Base-by-base conservation (phyloP, 371 early-diverging fungal genomes). In the Rhizomucor miehei region DNA sequence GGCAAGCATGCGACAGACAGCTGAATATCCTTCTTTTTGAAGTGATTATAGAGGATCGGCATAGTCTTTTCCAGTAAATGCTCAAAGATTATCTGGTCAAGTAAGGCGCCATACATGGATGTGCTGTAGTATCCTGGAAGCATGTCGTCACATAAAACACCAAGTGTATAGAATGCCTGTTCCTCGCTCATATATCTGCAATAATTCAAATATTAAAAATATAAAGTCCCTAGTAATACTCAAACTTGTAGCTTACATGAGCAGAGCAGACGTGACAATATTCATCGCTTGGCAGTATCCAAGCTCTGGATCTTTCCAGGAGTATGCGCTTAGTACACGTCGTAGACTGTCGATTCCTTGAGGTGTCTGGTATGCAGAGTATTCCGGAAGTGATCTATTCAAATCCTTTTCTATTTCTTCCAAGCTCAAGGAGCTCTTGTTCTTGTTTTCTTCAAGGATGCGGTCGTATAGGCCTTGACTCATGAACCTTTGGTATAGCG, bases 201-300 rank as follows among this genome's bases (percentile, higher is more conserved):
- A n/a, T n/a, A n/a, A n/a, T n/a, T n/a, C n/a, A n/a, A n/a, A n/a
- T n/a, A n/a, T n/a, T n/a, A n/a, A n/a, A n/a, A n/a, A n/a, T n/a
- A n/a, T n/a, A n/a, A n/a, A n/a, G n/a, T n/a, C n/a, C n/a, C n/a
- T n/a, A n/a, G n/a, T n/a, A n/a, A n/a, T n/a, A n/a, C n/a, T n/a
- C 41, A 41, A 56, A 41, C 41, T 41, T 8, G 41, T 11, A 41
- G 11, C 16, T 65, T 76, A 84, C 75, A 98, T 93, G 38, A 98
- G 74, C 45, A 98, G 75, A 1, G 94, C 94, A 29, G 92, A 92
- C 14, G 92, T 92, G 1, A 98, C 91, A 69, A 98, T 94, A 67
- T 98, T 98, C 99, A 98, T 98, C 0, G 99, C 98, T 67, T 98
- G 98, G 67, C 98, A 97, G 68, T 98, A 98, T 10, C 99, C 99